Evolutionary conservation across 345 rosid species (phyloP), one percentile per base, ranked within the genome.

Genomic region (Hirschfeldia incana): DNA sequence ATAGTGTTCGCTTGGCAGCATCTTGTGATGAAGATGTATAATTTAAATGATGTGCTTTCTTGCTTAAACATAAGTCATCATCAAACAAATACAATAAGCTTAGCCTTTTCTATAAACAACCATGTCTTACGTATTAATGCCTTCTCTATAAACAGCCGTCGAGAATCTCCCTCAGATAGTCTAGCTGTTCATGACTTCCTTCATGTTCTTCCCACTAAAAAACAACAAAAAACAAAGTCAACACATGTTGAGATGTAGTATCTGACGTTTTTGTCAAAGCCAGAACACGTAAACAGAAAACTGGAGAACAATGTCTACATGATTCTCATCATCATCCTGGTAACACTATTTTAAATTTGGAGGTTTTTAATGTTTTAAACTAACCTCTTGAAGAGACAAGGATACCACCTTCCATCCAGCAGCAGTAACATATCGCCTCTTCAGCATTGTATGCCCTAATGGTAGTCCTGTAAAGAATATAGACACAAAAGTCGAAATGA

Each of bases 371-470:
- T 2, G n/a, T 63, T 75, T 27, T n/a, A 66, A 36, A 83, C 88
- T 57, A 28, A 89, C 98, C 93, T 91, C 90, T 89, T 87, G 99
- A 86, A 70, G 81, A 62, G 94, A 87, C 82, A 92, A 78, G 13
- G 97, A 88, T 61, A 92, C 89, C 53, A 92, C 78, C 4, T 91
- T 86, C 98, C 99, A 95, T 72, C 98, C 98, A 65, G 92, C 90
- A 79, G 97, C 89, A 49, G 92, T 63, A 74, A 95, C 85, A 84
- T 86, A 89, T 11, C 91, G 84, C 36, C 88, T 84, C 79, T 95
- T 95, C 78, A 95, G 84, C 82, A 91, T 83, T 55, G 98, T 90
- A 75, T 95, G 97, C 62, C 97, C 98, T 80, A 92, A 84, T 73
- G 99, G 96, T 66, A 68, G 78, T 27, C 93, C 99, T 95, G 88